Base-by-base conservation (phyloP, 202 grass and related monocot genomes). In the Schoenoplectus tabernaemontani region DNA sequence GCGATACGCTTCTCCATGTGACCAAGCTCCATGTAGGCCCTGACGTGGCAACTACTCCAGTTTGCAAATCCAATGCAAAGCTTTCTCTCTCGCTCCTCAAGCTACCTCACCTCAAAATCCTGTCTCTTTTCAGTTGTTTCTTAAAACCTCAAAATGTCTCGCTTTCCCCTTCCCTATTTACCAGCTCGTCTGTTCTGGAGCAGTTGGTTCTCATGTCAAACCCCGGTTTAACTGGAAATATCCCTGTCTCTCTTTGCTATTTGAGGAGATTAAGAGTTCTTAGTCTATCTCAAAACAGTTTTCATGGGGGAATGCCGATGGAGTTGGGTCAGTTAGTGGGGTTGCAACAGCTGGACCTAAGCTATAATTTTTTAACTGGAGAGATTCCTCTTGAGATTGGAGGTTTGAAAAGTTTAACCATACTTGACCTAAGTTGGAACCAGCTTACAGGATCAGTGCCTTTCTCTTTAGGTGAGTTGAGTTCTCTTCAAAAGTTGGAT, bases 341-440 rank as follows among this genome's bases (percentile, higher is more conserved):
- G 22, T 16, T 96, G 81, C 88, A 86, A 83, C 92, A 96, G 47
- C 84, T 96, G 44, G 89, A 92, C 79, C 87, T 96, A 61, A 96
- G 89, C 78, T 96, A 92, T 80, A 96, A 92, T 81, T 66, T 84
- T 83, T 6, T 92, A 58, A 83, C 92, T 61, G 89, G 89, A 70
- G 68, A 84, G 78, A 71, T 89, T 63, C 92, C 90, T 1, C 46
- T 48, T 43, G 88, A 89, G 77, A 62, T 96, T 11, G 88, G 90
- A 3, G 88, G 86, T 19, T 83, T 96, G 86, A 13, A 38, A 34
- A 89, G 86, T 43, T 84, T 96, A 54, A 82, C 90, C 77, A 96
- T 96, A 79, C 82, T 96, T 28, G 93, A 96, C 82, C 82, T 96
- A 17, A 92, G 93, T 79, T 92, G 86, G 86, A 96, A 96, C 79